Percentiles rank a stretch among this genome's conserved stretches.
Conservation (phyloP, 352 stramenopile species). For the Phytophthora foliorum region DNA sequence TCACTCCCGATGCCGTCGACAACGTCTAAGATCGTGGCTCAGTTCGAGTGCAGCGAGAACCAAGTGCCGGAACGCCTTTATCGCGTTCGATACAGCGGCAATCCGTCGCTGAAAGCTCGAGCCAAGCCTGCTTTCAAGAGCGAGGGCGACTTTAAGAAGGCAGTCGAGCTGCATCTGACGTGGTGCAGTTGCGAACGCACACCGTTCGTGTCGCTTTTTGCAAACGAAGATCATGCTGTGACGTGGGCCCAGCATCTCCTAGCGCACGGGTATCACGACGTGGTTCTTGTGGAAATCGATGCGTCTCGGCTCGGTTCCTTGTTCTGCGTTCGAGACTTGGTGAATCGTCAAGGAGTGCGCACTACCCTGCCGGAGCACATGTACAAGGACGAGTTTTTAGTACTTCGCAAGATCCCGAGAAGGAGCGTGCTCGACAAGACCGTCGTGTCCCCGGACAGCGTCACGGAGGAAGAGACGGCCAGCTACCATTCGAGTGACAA, state of each 20-base stretch:
- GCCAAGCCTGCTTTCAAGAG: slow-evolving; percentile 11
- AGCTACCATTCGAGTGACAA: slow-evolving; percentile 6
- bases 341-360: not conserved
- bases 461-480: not conserved
- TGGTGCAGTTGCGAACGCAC: slow-evolving; percentile 21
- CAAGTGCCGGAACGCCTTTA: slow-evolving; percentile 3
- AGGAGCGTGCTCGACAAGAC: slow-evolving; percentile 2
- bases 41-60: slow-evolving; percentile 3
- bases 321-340: slow-evolving; percentile 18
- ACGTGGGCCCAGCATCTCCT: slow-evolving; percentile 16
- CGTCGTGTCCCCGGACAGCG: not conserved
- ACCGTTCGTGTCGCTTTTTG: slow-evolving; percentile 29
- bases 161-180: slow-evolving; percentile 15
- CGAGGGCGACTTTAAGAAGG: slow-evolving; percentile 6
- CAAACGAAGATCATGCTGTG: slow-evolving; percentile 5
- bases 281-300: slow-evolving; percentile 21
- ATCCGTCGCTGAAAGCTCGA: slow-evolving; percentile 12
- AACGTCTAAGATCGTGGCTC: slow-evolving; percentile 6
- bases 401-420: slow-evolving; percentile 12
- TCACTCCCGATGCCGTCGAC: not conserved
- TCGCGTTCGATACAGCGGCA: slow-evolving; percentile 18
- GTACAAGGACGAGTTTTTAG: slow-evolving; percentile 27
- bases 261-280: slow-evolving; percentile 15
- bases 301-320: slow-evolving; percentile 1
- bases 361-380: not conserved